These are phyloP conservation scores for Croton laevigatus DNA, from an alignment of 441 rosid genomes.

Conservation along the genomic window DNA sequence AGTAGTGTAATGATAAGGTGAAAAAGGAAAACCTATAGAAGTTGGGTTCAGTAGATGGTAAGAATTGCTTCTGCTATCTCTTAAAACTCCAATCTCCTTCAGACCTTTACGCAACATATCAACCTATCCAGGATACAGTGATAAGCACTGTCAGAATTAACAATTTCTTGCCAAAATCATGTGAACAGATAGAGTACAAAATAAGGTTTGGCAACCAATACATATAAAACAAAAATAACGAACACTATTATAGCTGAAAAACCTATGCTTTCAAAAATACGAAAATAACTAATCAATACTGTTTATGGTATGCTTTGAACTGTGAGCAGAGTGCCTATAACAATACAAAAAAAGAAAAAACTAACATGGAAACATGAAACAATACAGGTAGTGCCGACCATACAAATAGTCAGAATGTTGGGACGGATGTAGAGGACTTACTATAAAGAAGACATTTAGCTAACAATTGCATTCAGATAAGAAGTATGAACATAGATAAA, in stretches of 20 bases:
- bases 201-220: neutral
- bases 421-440: constrained; percentile 1
- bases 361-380: neutral
- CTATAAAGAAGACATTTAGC: neutral
- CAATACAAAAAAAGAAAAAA: neutral
- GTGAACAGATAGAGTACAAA: neutral
- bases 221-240: neutral
- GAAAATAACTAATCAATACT: neutral
- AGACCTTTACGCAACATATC: constrained; percentile 68
- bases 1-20: constrained; percentile 10
- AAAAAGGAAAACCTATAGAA: constrained; percentile 62
- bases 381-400: neutral
- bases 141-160: constrained; percentile 22
- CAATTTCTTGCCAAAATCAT: constrained; percentile 1
- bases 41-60: constrained; percentile 88
- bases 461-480: constrained; percentile 8
- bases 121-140: constrained; percentile 46
- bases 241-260: neutral
- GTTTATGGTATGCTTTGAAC: neutral
- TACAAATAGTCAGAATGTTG: neutral
- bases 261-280: neutral
- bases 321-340: neutral
- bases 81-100: constrained; percentile 71
- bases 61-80: constrained; percentile 37
- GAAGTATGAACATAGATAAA: neutral